Base-by-base conservation (phyloP, 108 stramenopile genomes). In the Cyclotella sp. region DNA sequence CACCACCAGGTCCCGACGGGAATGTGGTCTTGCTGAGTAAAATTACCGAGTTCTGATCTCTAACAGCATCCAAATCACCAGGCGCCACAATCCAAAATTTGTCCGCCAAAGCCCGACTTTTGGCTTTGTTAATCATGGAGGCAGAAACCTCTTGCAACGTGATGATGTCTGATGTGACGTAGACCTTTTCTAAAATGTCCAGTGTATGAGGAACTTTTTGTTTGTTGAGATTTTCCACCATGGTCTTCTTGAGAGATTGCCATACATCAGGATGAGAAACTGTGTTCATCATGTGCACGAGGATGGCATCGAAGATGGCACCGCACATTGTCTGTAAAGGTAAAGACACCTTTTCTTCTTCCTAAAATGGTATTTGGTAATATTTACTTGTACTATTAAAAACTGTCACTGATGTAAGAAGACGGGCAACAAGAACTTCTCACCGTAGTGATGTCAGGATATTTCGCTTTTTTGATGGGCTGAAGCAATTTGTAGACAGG, bases 211-310 rank as follows among this genome's bases (percentile, higher is more conserved):
- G 89, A 21, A 88, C 89, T 72, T 96, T 97, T 66, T 95, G 77
- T 68, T 89, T 90, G 72, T 98, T 98, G 24, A 98, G 91, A 60
- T 87, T 84, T 52, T 89, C 85, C 11, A 96, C 94, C 87, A 98
- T 95, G 45, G 87, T 90, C 65, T 72, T 75, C 63, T 97, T 96
- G 41, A 98, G 68, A 21, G 83, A 58, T 75, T 97, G 96, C 97
- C 97, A 98, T n/a, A 73, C 79, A 39, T 83, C 66, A 0, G 93
- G 91, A 9, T 69, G 45, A 1, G 90, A 72, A 2, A 94, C 88
- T 13, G 86, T 90, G 75, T 96, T 93, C 91, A 98, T 91, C 95
- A 97, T 93, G 79, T 97, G 93, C 12, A 98, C 95, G 21, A 98
- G 79, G 68, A 96, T 96, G 8, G 93, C 88, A 67, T 97, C 97